Evolutionary conservation across 192 early-diverging fungal species (phyloP).

Genomic region (Mortierella antarctica): DNA sequence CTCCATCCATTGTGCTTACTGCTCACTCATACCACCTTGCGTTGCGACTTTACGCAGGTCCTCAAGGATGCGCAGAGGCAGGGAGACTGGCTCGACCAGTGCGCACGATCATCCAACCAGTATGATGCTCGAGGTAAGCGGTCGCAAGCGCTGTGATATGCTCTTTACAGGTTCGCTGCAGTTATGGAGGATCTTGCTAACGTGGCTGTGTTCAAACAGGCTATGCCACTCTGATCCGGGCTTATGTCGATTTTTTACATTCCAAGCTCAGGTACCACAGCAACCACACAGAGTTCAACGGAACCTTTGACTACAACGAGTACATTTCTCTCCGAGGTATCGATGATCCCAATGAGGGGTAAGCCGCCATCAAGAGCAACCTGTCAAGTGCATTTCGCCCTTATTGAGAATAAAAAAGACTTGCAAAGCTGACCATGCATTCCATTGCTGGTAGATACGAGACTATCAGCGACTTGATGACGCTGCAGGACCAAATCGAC

Average conservation of each 20-base stretch:
- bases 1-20: not conserved
- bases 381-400: not conserved
- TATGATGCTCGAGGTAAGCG: constrained; percentile 55
- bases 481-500: constrained; percentile 91
- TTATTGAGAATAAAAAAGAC: constrained; percentile 43
- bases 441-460: constrained; percentile 71
- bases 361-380: constrained; percentile 4
- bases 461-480: constrained; percentile 94
- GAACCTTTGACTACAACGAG: constrained; percentile 97
- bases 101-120: constrained; percentile 60
- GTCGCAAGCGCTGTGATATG: not conserved
- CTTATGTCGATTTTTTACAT: constrained; percentile 89
- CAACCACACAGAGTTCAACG: constrained; percentile 92
- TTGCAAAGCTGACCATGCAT: not conserved
- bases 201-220: constrained; percentile 22
- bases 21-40: not conserved
- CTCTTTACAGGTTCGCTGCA: too few relatives aligned
- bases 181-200: too few relatives aligned
- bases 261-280: constrained; percentile 94
- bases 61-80: constrained; percentile 87
- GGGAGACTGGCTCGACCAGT: constrained; percentile 86
- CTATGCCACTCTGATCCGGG: constrained; percentile 88
- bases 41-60: constrained; percentile 55
- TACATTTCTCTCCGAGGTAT: constrained; percentile 93
- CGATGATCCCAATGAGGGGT: constrained; percentile 98